Conservation (phyloP, 1,284 basidiomycete genomes). For the Naganishia sp. region DNA sequence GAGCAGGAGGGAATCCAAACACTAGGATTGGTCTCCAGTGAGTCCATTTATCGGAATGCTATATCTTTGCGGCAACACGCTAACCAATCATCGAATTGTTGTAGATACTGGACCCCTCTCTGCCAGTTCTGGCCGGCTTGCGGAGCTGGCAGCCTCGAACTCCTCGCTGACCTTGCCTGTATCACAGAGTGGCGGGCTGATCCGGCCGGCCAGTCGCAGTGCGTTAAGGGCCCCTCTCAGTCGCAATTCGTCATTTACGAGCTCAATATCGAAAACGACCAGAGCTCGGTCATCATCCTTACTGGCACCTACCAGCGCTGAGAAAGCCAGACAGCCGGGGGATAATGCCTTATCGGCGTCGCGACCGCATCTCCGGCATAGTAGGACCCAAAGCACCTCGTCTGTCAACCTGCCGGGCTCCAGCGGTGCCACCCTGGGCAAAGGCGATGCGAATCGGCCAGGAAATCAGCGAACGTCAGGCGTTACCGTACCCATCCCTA, state of each 20-base stretch:
- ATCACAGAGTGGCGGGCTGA: conserved; percentile 19
- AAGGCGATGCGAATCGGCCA: no score
- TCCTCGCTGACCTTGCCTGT: background rate
- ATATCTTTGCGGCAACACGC: no score
- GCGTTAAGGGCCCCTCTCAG: conserved; percentile 26
- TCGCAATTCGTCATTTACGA: conserved; percentile 1
- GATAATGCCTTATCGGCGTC: background rate
- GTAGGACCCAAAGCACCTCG: conserved; percentile 11
- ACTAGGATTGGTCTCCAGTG: conserved; percentile 36
- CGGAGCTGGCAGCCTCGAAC: no score
- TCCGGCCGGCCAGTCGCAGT: conserved; percentile 38
- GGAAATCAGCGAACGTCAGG: no score
- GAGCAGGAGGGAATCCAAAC: conserved; percentile 43
- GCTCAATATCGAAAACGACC: conserved; percentile 11
- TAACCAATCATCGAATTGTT: background rate
- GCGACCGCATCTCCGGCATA: conserved; percentile 1
- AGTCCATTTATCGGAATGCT: background rate
- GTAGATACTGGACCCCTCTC: background rate
- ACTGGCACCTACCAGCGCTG: conserved; percentile 4
- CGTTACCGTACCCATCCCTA: no score
- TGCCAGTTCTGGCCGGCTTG: background rate
- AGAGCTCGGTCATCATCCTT: conserved; percentile 19
- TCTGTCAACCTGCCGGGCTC: background rate
- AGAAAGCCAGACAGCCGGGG: background rate
- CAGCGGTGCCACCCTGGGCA: no score